These are phyloP conservation scores for Colletotrichum eleusines DNA, from an alignment of 2,329 filamentous ascomycete species.

Conservation along the genomic window DNA sequence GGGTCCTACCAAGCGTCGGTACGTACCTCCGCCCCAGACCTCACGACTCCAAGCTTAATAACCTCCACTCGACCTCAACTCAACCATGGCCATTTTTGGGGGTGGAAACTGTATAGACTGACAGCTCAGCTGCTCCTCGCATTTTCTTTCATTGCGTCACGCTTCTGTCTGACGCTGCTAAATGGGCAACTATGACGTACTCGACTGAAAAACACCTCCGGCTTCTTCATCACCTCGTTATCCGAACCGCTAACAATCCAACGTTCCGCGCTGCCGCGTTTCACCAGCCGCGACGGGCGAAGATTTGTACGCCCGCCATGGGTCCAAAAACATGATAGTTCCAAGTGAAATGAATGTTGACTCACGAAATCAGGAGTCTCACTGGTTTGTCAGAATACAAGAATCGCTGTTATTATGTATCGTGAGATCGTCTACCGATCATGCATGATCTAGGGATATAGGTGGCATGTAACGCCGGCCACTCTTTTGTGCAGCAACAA, in stretches of 20 bases:
- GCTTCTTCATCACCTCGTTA: background rate
- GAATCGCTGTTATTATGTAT: constrained; percentile 3
- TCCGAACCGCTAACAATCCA: background rate
- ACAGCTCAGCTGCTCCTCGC: background rate
- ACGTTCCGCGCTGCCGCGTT: background rate
- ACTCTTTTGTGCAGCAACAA: constrained; percentile 25
- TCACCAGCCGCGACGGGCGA: no score
- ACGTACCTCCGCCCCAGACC: constrained; percentile 14
- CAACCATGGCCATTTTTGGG: background rate
- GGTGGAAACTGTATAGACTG: no score
- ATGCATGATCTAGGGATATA: constrained; percentile 7
- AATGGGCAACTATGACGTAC: background rate
- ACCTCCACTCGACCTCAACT: background rate
- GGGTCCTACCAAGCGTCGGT: background rate
- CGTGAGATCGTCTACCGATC: constrained; percentile 20
- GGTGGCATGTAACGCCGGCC: background rate
- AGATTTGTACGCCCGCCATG: no score
- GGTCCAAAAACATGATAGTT: no score
- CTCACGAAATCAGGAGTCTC: background rate
- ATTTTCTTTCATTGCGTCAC: no score
- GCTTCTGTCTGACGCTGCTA: background rate
- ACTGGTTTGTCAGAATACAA: background rate
- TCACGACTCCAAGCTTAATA: background rate
- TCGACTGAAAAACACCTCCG: background rate
- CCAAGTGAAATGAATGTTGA: background rate